Evolutionary conservation across 2,329 filamentous ascomycete species (phyloP), one percentile per base, ranked within the genome.

Genomic region (Colletotrichum destructivum): DNA sequence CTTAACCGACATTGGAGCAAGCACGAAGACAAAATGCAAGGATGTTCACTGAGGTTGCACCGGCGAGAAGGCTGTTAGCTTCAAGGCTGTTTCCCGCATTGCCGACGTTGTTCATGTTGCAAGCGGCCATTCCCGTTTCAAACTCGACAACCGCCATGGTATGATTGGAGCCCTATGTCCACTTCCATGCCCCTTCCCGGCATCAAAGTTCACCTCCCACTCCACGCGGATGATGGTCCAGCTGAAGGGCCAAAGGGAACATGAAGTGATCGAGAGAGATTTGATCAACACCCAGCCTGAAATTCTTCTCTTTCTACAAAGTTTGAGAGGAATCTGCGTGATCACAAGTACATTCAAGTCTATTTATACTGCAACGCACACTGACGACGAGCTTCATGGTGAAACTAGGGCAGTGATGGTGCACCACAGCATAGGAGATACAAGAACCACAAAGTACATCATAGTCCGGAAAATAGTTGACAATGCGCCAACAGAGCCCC

Each of bases 51-150:
- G 47, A 15, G 75, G 77, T 12, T 80, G 77, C 55, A 80, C 80
- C 38, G 81, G 81, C n/a, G 80, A 82, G 63, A 82, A 81, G 64
- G 81, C 80, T 9, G 81, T 82, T 26, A 80, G 81, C 3, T 82
- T 82, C 78, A 82, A 82, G 69, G 76, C 78, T 2, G 78, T 81
- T 23, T 83, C 82, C 74, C 79, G 76, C 18, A 78, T 81, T 0
- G 78, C 81, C 1, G 65, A 76, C 51, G 65, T 72, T 0, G 80
- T 82, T 4, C 77, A 75, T 52, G 78, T 83, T 21, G 65, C 71
- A 12, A 79, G 76, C 23, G 75, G 78, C 12, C 40, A 68, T 46
- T 82, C 76, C 73, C 62, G 74, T 11, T 82, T 81, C 76, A 76
- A 75, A 35, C 79, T 81, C 68, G 77, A 80, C 63, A 57, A 57